Conservation (phyloP, 495 filamentous ascomycete species). For the Lophiotrema nucula region DNA sequence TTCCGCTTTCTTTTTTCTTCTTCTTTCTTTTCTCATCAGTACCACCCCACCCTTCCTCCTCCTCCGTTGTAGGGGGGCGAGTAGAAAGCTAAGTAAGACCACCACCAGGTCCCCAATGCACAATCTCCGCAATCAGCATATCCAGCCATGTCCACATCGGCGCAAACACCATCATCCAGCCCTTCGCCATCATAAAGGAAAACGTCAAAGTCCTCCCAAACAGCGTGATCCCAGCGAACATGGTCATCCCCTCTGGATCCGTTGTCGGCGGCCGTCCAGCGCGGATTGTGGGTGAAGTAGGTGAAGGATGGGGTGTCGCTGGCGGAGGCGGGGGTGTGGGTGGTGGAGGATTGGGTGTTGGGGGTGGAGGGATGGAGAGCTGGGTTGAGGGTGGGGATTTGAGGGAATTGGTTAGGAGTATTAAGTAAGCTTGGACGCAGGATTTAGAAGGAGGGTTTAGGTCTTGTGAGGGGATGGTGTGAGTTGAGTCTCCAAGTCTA, state of each 20-base stretch:
- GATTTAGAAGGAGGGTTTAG: neutral
- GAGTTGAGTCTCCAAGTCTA: neutral
- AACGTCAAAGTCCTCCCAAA: constrained; percentile 80
- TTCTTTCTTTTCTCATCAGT: constrained; percentile 6
- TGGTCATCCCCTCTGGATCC: constrained; percentile 86
- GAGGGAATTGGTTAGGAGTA: constrained; percentile 43
- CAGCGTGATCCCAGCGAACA: constrained; percentile 75
- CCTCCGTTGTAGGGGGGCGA: too few species aligned
- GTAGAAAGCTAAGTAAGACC: neutral
- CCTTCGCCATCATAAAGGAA: constrained; percentile 88
- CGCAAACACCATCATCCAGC: constrained; percentile 67
- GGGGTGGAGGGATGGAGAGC: constrained; percentile 33
- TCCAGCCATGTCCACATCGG: constrained; percentile 75
- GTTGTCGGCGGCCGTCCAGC: constrained; percentile 82
- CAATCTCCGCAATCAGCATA: constrained; percentile 35
- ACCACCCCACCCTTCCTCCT: too few species aligned
- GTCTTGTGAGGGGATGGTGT: neutral
- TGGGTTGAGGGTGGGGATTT: constrained; percentile 46
- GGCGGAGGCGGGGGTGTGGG: constrained; percentile 48
- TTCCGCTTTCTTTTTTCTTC: neutral
- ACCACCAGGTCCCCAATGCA: constrained; percentile 26
- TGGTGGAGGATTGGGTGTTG: constrained; percentile 42
- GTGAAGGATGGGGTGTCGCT: constrained; percentile 69
- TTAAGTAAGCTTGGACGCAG: constrained; percentile 34
- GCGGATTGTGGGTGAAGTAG: constrained; percentile 78